Percentiles rank a stretch among this genome's conserved stretches.
phyloP scores from a whole-genome alignment of 2,329 filamentous ascomycete genomes.

The Pseudogymnoascus sp. region DNA sequence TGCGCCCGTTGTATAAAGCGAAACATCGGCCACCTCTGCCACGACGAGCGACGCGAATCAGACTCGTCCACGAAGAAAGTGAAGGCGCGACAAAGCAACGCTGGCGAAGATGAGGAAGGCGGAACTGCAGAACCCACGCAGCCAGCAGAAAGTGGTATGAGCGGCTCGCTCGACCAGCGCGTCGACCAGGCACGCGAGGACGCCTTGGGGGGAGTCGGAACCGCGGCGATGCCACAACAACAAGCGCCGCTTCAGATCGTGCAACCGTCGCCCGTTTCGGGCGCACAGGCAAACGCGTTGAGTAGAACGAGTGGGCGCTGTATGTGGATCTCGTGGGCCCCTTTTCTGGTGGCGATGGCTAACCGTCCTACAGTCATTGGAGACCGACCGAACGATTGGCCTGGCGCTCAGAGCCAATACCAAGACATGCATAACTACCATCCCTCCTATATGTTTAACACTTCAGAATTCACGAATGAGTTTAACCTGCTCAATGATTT shows the following conservation, averaged over 20 bases:
- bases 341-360: constrained; percentile 24
- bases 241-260: constrained; percentile 59
- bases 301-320: constrained; percentile 64
- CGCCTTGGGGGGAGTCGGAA: constrained; percentile 32
- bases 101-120: constrained; percentile 55
- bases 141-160: constrained; percentile 38
- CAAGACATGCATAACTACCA: constrained; percentile 94
- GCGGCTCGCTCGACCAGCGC: constrained; percentile 50
- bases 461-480: constrained; percentile 86
- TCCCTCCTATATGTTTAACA: constrained; percentile 88
- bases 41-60: constrained; percentile 89
- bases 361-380: constrained; percentile 54
- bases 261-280: constrained; percentile 62
- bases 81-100: constrained; percentile 56
- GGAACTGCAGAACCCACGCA: constrained; percentile 45
- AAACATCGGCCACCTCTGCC: constrained; percentile 96
- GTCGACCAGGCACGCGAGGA: constrained; percentile 40
- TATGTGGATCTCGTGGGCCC: constrained; percentile 42
- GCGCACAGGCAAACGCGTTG: constrained; percentile 55
- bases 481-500: constrained; percentile 97
- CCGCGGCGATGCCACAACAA: constrained; percentile 30
- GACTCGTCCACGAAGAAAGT: constrained; percentile 61
- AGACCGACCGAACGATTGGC: constrained; percentile 70
- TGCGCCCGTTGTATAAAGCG: constrained; percentile 97
- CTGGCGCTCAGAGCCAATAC: constrained; percentile 67